These are phyloP conservation scores for Xylaria sp. DNA, from an alignment of 2,329 filamentous ascomycete species.

Conservation along the genomic window DNA sequence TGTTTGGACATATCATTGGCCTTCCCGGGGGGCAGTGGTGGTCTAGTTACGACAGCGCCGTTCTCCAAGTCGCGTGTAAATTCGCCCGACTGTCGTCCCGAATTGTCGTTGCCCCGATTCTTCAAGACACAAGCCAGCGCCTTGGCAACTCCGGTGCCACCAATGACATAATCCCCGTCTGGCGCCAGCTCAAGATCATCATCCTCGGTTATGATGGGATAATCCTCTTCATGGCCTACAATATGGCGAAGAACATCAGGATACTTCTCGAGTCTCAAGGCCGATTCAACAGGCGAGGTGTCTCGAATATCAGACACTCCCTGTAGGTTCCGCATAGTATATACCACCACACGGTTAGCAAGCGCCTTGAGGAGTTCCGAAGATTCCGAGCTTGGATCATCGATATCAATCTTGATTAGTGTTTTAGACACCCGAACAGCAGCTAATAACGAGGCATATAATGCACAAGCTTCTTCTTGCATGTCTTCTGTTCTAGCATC, in stretches of 20 bases:
- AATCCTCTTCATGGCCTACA: slow-evolving; percentile 69
- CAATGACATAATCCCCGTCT: slow-evolving; percentile 94
- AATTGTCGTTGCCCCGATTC: slow-evolving; percentile 74
- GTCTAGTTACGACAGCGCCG: slow-evolving; percentile 52
- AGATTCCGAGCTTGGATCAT: slow-evolving; percentile 80
- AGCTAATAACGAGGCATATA: slow-evolving; percentile 90
- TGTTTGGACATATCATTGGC: slow-evolving; percentile 95
- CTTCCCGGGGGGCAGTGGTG: slow-evolving; percentile 59
- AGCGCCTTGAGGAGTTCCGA: slow-evolving; percentile 90
- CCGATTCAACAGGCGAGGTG: slow-evolving; percentile 41
- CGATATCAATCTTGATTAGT: slow-evolving; percentile 89
- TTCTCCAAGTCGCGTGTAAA: slow-evolving; percentile 59
- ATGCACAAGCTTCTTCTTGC: slow-evolving; percentile 91
- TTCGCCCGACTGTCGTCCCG: slow-evolving; percentile 58
- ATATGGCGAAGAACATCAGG: slow-evolving; percentile 87
- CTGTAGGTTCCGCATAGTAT: slow-evolving; percentile 91
- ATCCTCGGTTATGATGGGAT: slow-evolving; percentile 53
- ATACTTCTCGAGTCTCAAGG: slow-evolving; percentile 52
- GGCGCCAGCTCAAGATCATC: slow-evolving; percentile 73
- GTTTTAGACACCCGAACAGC: slow-evolving; percentile 83
- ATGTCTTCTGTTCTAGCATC: slow-evolving; percentile 76
- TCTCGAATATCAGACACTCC: slow-evolving; percentile 60
- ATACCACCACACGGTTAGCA: slow-evolving; percentile 92
- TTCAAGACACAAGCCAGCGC: slow-evolving; percentile 88
- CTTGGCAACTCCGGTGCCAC: slow-evolving; percentile 93